These are phyloP conservation scores for Kodamaea lidongshanica DNA, from an alignment of 805 yeast species.

Conservation along the genomic window DNA sequence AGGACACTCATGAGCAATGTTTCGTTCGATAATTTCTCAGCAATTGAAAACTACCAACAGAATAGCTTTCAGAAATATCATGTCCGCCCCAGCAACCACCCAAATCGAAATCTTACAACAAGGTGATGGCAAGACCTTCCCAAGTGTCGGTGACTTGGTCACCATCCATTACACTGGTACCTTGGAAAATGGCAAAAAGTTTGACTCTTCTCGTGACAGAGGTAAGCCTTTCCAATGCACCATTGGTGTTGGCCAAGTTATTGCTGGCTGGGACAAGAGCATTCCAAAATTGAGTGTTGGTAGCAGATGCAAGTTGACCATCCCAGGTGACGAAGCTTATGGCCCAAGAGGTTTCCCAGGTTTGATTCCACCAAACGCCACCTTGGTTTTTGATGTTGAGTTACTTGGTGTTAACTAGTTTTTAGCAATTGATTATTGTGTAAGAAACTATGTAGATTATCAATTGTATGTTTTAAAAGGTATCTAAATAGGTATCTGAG, in stretches of 20 bases:
- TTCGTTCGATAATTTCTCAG: conserved; percentile 8
- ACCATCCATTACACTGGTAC: conserved; percentile 96
- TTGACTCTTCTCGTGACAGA: conserved; percentile 92
- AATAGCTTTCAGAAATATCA: conserved; percentile 10
- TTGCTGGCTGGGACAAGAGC: conserved; percentile 94
- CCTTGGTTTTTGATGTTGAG: conserved; percentile 82
- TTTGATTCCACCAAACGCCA: conserved; percentile 92
- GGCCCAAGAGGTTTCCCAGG: conserved; percentile 96
- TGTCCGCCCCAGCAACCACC: conserved; percentile 38
- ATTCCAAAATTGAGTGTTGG: conserved; percentile 90
- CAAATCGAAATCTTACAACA: conserved; percentile 39
- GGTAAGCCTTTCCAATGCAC: conserved; percentile 90
- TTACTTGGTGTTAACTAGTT: conserved; percentile 50
- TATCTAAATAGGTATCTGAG: no score
- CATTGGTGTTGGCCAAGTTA: conserved; percentile 95
- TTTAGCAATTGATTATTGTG: no score
- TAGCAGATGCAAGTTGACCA: conserved; percentile 85
- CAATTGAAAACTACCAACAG: conserved; percentile 6
- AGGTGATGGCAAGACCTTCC: conserved; percentile 86
- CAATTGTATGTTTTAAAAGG: no score
- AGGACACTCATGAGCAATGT: conserved; percentile 3
- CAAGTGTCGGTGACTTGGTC: conserved; percentile 79
- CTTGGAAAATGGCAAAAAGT: conserved; percentile 89
- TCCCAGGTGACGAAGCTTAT: conserved; percentile 90
- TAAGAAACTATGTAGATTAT: no score